A percentile compares a stretch with the other conserved stretches of the same genome.
phyloP scores from a whole-genome alignment of 2,329 filamentous ascomycete genomes.

The Sarocladium strictum region DNA sequence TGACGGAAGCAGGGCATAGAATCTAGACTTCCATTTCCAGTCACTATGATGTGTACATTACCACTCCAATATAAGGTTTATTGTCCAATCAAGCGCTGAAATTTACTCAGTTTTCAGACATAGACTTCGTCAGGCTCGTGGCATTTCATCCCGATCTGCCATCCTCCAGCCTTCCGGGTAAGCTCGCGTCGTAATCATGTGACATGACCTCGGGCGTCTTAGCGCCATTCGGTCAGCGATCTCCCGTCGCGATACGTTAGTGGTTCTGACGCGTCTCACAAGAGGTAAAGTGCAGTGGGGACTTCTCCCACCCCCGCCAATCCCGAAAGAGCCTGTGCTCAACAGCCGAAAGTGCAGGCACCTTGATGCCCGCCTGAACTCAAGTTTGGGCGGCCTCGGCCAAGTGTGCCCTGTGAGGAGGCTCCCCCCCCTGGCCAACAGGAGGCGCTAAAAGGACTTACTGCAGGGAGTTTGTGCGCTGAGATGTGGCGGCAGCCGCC shows the following conservation, averaged over 20 bases:
- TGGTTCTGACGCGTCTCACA: not conserved
- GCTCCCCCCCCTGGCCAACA: not conserved
- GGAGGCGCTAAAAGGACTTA: not conserved
- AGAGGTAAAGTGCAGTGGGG: not conserved
- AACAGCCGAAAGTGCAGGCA: not conserved
- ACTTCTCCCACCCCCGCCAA: not conserved
- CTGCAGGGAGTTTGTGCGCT: not conserved
- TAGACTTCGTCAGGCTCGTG: too few species aligned
- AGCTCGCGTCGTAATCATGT: not conserved
- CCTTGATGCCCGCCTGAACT: too few species aligned
- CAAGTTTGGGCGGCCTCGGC: too few species aligned
- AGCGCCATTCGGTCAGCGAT: not conserved
- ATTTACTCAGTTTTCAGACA: too few species aligned
- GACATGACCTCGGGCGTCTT: too few species aligned
- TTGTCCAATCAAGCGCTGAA: too few species aligned
- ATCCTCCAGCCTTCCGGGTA: not conserved
- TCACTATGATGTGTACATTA: too few species aligned
- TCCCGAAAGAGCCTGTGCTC: not conserved
- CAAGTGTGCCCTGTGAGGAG: not conserved
- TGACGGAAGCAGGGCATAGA: too few species aligned
- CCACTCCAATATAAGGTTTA: too few species aligned
- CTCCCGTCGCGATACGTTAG: not conserved
- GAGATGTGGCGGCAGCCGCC: not conserved
- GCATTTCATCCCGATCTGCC: too few species aligned
- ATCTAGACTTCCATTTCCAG: too few species aligned